A percentile compares a stretch with the other conserved stretches of the same genome.
Conservation (phyloP, 2,329 filamentous ascomycete genomes). For the Diaporthe sp. region DNA sequence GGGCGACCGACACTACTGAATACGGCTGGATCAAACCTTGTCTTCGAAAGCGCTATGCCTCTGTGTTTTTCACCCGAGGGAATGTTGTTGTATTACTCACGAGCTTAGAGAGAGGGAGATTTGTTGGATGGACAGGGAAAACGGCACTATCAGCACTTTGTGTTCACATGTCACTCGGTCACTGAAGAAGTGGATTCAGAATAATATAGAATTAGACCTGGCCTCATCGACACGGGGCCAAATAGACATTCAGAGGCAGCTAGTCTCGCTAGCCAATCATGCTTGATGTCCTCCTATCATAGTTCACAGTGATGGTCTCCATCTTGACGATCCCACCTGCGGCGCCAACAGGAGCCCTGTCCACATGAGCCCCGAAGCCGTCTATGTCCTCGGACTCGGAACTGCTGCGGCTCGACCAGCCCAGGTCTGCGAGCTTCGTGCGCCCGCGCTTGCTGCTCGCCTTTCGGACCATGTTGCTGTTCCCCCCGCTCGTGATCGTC, state of each 20-base stretch:
- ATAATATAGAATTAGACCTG: not conserved
- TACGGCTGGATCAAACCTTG: too few relatives aligned
- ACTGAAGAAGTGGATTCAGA: too few relatives aligned
- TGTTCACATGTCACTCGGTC: not conserved
- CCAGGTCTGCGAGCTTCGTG: conserved; percentile 13
- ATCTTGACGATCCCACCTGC: conserved; percentile 13
- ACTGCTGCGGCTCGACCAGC: conserved; percentile 19
- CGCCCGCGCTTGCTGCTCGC: conserved; percentile 19
- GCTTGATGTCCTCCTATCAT: conserved; percentile 1
- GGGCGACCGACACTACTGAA: too few relatives aligned
- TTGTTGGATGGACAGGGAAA: too few relatives aligned
- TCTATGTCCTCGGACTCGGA: conserved; percentile 15
- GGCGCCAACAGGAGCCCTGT: not conserved
- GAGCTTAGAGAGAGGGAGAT: too few relatives aligned
- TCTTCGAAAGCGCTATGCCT: too few relatives aligned
- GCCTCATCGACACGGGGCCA: not conserved
- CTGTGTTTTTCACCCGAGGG: too few relatives aligned
- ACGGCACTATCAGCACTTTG: not conserved
- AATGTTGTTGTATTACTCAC: too few relatives aligned
- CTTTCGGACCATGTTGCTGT: conserved; percentile 17
- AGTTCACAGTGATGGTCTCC: conserved; percentile 26
- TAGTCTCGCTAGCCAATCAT: not conserved
- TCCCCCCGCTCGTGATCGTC: conserved; percentile 17
- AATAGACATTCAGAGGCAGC: not conserved
- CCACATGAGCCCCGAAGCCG: not conserved